Percentiles rank a stretch among this genome's conserved stretches.
Conservation (phyloP, 163 green algal genomes). For the Coccomyxa subellipsoidea region DNA sequence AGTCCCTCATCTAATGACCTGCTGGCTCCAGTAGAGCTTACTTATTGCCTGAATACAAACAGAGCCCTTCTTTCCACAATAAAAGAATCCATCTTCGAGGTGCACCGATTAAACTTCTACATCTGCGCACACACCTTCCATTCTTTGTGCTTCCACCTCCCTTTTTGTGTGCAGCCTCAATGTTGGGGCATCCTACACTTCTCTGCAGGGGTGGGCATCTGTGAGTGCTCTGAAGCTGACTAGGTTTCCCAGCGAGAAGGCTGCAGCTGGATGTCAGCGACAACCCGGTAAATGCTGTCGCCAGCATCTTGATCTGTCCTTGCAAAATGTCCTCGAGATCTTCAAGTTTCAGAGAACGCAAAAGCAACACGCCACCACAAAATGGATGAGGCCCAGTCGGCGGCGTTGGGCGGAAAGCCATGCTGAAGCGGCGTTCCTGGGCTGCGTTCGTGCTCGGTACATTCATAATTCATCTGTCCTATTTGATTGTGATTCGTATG, state of each 20-base stretch:
- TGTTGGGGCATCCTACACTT: background rate
- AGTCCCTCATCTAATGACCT: too few species aligned
- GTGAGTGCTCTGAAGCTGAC: background rate
- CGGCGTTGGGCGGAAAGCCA: too few species aligned
- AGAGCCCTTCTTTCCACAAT: background rate
- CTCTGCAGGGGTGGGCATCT: background rate
- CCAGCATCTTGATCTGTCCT: background rate
- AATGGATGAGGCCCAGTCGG: background rate
- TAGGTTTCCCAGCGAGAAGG: background rate
- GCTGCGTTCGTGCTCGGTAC: too few species aligned
- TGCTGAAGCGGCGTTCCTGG: too few species aligned
- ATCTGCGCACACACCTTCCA: conserved; percentile 1
- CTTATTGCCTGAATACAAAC: background rate
- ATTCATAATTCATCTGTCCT: too few species aligned
- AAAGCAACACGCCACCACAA: background rate
- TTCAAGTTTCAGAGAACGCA: too few species aligned
- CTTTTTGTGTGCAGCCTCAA: conserved; percentile 3
- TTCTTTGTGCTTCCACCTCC: conserved; percentile 5
- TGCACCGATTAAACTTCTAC: background rate
- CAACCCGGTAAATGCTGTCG: background rate
- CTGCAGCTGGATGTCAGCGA: background rate
- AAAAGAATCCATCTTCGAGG: background rate
- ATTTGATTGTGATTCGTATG: too few species aligned
- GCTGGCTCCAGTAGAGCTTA: background rate
- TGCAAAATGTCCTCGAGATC: background rate